Conservation (phyloP, 164 flowering plant genomes). For the grape (Vitis vinifera) region DNA sequence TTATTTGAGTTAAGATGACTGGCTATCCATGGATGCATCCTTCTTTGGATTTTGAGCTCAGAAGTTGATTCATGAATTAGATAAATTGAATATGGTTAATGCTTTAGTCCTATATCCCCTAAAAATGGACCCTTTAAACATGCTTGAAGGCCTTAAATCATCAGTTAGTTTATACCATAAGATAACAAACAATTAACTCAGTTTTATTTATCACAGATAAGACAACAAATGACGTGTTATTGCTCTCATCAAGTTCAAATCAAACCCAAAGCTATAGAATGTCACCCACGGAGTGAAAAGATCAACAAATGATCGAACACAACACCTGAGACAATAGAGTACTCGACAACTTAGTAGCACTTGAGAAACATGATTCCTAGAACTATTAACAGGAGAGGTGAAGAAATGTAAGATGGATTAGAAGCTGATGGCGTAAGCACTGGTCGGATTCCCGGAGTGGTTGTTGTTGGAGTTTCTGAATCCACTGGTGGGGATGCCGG, state of each 20-base stretch:
- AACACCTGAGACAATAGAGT: neutral
- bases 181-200: constrained; percentile 2
- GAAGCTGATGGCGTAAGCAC: constrained; percentile 33
- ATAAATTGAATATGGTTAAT: too few species aligned
- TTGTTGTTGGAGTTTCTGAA: constrained; percentile 11
- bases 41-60: too few species aligned
- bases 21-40: too few species aligned
- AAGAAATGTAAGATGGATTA: constrained; percentile 11
- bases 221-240: neutral
- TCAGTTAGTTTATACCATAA: neutral
- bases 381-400: constrained; percentile 14
- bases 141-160: too few species aligned
- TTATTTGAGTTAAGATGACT: too few species aligned
- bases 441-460: constrained; percentile 32
- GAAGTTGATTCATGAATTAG: too few species aligned
- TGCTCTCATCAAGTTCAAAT: neutral
- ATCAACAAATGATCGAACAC: neutral
- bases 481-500: constrained; percentile 15
- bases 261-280: neutral
- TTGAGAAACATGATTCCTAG: constrained; percentile 15
- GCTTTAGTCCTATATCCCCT: too few species aligned
- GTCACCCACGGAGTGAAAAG: neutral
- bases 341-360: constrained; percentile 3
- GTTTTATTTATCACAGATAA: neutral
- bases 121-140: too few species aligned